Evolutionary conservation across 257 asterid species (phyloP).

Genomic region (Primulina tabacum): DNA sequence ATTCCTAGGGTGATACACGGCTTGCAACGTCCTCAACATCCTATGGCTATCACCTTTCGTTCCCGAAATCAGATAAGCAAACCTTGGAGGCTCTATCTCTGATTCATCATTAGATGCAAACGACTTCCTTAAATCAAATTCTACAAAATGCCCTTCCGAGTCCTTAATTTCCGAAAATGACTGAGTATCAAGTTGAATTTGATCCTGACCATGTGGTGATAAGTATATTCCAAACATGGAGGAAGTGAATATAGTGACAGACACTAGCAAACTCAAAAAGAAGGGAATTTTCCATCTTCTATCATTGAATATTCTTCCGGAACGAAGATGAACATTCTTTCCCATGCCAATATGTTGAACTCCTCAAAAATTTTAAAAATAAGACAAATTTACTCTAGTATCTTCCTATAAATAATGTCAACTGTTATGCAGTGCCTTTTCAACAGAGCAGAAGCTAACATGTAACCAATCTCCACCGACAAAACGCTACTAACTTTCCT

Average conservation of each 20-base stretch:
- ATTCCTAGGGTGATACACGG: conserved; percentile 91
- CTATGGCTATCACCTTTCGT: conserved; percentile 94
- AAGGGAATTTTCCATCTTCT: conserved; percentile 87
- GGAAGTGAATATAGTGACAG: conserved; percentile 54
- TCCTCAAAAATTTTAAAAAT: background rate
- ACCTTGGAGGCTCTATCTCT: conserved; percentile 60
- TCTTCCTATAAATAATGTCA: conserved; percentile 12
- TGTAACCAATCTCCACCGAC: conserved; percentile 36
- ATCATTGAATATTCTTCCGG: conserved; percentile 71
- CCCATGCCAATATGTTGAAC: conserved; percentile 39
- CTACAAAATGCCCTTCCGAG: conserved; percentile 52
- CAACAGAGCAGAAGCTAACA: conserved; percentile 16
- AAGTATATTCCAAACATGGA: conserved; percentile 52
- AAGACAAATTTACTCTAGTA: background rate
- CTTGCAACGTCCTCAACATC: conserved; percentile 88
- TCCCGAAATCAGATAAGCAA: conserved; percentile 95
- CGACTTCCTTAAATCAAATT: conserved; percentile 62
- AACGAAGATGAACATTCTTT: conserved; percentile 50
- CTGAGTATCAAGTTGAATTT: conserved; percentile 33
- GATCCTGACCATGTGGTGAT: conserved; percentile 50
- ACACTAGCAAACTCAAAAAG: conserved; percentile 65
- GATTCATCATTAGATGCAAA: conserved; percentile 30
- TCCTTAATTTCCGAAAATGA: conserved; percentile 44
- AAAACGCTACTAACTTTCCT: conserved; percentile 21
- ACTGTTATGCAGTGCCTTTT: conserved; percentile 1